Evolutionary conservation across 2,329 filamentous ascomycete species (phyloP), one percentile per base, ranked within the genome.

Genomic region (Trichoderma lentiforme): DNA sequence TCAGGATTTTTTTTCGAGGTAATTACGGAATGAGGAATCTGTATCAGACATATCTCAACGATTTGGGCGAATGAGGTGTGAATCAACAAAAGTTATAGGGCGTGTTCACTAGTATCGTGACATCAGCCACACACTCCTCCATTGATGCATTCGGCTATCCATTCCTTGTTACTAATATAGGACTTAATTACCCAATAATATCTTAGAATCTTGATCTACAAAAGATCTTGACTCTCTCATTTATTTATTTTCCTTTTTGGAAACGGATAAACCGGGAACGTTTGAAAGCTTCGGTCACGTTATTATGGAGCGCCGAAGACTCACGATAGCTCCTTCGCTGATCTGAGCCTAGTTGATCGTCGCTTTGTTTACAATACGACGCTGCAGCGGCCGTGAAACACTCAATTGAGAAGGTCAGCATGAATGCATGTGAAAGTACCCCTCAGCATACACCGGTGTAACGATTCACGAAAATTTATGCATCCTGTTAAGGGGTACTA

Each of bases 391-490:
- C 39, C 18, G 9, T 51, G 26, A 28, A 39, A 15, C 39, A 70
- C 67, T 70, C 14, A 56, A 70, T 70, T 11, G 67, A 70, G 67
- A 70, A 70, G 67, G 67, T 70, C 57, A 26, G 58, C 43, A 70
- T 36, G 12, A 15, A 61, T 39, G 39, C 57, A 28, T 26, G 24
- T 62, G 39, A 43, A 61, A 58, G 39, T 26, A 32, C 57, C 57
- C 26, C 24, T 51, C 56, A 51, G 51, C 1, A 70, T 24, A 30
- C 21, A 21, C 14, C 24, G 26, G 61, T 70, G 57, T 43, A 26
- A 56, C 11, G 30, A 56, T 57, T 11, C 8, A 51, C 39, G 56
- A 21, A 21, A 53, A 21, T 62, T 51, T 18, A 62, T 53, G 67
- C 9, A 9, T 36, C 12, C 11, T 62, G n/a, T 34, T 24, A 21